Percentiles rank a stretch among this genome's conserved stretches.
Conservation (phyloP, 148 eudicot species). For the Rhododendron simsii region DNA sequence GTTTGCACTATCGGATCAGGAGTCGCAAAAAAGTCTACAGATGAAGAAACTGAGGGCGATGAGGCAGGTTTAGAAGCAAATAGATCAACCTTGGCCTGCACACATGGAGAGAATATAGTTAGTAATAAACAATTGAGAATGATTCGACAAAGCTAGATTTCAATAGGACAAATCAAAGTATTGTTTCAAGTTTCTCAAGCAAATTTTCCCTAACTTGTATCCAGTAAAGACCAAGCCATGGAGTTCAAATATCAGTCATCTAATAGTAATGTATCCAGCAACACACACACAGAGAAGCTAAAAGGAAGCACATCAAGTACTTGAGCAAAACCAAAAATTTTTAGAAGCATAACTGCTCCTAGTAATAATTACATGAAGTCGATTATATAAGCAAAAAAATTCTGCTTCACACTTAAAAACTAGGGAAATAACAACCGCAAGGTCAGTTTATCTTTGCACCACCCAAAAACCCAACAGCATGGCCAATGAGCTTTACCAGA, state of each 20-base stretch:
- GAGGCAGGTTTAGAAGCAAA: slow-evolving; percentile 62
- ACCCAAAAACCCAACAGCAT: not conserved
- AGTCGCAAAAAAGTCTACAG: slow-evolving; percentile 66
- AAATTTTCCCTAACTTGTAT: not conserved
- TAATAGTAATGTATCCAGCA: not conserved
- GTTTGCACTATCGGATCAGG: slow-evolving; percentile 45
- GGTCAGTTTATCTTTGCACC: not conserved
- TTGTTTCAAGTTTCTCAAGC: not conserved
- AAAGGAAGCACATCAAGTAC: not conserved
- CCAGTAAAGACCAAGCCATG: not conserved
- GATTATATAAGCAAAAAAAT: not conserved
- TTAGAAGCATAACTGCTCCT: not conserved
- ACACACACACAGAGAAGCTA: not conserved
- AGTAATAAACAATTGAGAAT: not conserved
- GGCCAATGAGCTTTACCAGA: not conserved
- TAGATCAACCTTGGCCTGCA: slow-evolving; percentile 66
- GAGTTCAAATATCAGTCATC: not conserved
- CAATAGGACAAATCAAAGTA: not conserved
- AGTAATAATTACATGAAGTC: not conserved
- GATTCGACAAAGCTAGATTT: not conserved
- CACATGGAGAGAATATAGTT: not conserved
- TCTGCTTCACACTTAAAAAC: not conserved
- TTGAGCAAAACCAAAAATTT: not conserved
- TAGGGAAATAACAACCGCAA: not conserved
- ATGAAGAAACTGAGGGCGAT: slow-evolving; percentile 48